These are phyloP conservation scores for Chalaropsis ovoidea DNA, from an alignment of 2,329 filamentous ascomycete species.

Conservation along the genomic window DNA sequence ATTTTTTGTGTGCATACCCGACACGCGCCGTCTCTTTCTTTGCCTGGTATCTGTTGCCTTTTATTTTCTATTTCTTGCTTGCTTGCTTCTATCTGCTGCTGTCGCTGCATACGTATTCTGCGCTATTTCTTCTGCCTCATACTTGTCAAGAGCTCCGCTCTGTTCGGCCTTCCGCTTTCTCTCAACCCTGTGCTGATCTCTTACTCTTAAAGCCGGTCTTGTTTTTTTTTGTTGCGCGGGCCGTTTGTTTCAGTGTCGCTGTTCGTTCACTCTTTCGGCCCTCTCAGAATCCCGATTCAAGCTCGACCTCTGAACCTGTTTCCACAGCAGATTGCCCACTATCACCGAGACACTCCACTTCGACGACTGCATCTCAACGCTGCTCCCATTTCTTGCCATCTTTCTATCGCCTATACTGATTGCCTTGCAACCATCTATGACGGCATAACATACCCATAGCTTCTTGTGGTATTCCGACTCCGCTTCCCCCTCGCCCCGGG, in stretches of 20 bases:
- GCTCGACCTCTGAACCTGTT: not conserved
- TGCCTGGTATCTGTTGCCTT: not conserved
- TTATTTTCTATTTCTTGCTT: no score
- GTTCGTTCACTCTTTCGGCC: not conserved
- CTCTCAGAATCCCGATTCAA: not conserved
- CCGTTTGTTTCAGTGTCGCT: constrained; percentile 3
- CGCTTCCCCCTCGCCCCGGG: not conserved
- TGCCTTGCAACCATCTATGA: not conserved
- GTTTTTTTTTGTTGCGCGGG: not conserved
- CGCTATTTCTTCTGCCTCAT: not conserved
- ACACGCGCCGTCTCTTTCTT: not conserved
- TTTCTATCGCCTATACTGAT: not conserved
- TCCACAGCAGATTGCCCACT: not conserved
- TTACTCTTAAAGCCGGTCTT: constrained; percentile 7
- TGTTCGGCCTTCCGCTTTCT: not conserved
- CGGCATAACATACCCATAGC: not conserved
- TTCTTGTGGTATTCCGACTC: not conserved
- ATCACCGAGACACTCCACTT: not conserved
- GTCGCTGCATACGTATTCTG: not conserved
- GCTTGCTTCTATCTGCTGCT: not conserved
- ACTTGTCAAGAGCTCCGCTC: not conserved
- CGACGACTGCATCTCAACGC: not conserved
- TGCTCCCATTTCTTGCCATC: not conserved
- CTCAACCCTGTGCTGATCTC: not conserved
- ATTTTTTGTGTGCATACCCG: not conserved